A percentile compares a stretch with the other conserved stretches of the same genome.
phyloP scores from a whole-genome alignment of 2,329 filamentous ascomycete species.

The Simplicillium sp. region DNA sequence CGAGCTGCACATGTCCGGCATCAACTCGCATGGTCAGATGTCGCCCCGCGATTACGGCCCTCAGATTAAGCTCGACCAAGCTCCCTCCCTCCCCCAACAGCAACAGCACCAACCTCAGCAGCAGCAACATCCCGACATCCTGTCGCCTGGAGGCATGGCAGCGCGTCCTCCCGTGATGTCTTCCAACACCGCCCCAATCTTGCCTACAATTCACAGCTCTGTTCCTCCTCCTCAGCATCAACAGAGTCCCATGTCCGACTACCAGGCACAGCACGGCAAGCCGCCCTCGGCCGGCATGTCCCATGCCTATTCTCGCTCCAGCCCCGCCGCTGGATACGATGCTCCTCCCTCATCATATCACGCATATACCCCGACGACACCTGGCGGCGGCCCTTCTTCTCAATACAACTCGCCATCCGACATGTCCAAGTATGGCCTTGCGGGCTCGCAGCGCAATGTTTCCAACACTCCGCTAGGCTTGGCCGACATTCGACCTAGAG shows the following conservation, averaged over 20 bases:
- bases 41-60: conserved; percentile 41
- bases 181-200: conserved; percentile 32
- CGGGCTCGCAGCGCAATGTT: conserved; percentile 50
- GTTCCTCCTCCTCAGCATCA: conserved; percentile 20
- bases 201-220: conserved; percentile 36
- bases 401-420: conserved; percentile 57
- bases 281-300: conserved; percentile 51
- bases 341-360: conserved; percentile 39
- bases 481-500: conserved; percentile 81
- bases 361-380: conserved; percentile 55
- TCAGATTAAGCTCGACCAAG: conserved; percentile 42
- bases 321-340: conserved; percentile 57
- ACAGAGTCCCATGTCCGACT: conserved; percentile 39
- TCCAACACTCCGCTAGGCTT: conserved; percentile 86
- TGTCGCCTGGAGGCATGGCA: conserved; percentile 44
- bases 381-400: conserved; percentile 41
- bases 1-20: conserved; percentile 45
- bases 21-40: conserved; percentile 31
- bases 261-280: conserved; percentile 51
- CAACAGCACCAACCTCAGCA: conserved; percentile 23
- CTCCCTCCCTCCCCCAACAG: conserved; percentile 22
- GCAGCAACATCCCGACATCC: conserved; percentile 43
- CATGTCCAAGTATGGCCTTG: conserved; percentile 41
- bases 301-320: conserved; percentile 77
- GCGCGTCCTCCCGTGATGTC: conserved; percentile 24